Base-by-base conservation (phyloP, 139 green algal genomes). In the Ostreobium quekettii region DNA sequence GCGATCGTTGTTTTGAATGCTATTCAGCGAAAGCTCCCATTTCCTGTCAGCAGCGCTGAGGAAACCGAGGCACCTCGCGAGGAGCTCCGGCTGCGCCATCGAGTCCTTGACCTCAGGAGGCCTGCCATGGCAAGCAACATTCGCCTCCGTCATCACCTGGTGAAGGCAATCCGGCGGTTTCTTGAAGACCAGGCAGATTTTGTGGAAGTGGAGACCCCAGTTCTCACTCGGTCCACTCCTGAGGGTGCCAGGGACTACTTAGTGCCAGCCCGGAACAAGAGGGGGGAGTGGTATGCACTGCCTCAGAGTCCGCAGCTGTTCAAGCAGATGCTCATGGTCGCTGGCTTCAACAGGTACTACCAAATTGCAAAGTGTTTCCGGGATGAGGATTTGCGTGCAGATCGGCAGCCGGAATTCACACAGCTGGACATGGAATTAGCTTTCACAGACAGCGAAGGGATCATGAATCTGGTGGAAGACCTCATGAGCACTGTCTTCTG, bases 271-370 rank as follows among this genome's bases (percentile, higher is more conserved):
- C 71, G 87, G 69, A 78, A 59, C 48, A 75, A 88, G 58, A 71
- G 80, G 2, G 91, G 90, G 0, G 74, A 83, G 30, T 97, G 83
- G 75, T 99, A 97, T 76, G 94, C 94, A 24, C 83, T 99, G 60
- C 93, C 94, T 1, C 94, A 99, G 79, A 91, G 77, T 49, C 94
- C 94, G 2, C 94, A 99, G 84, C 86, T 99, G 33, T 98, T 97
- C 83, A 99, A 96, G 82, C 94, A 99, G 82, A 90, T 99, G 89
- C 88, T 99, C n/a, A 96, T 96, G 87, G 89, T 95, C 48, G 75
- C 89, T 6, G 94, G 94, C 15, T 83, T 92, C n/a, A 93, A 99
- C 78, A 64, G 91, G 61, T 71, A 71, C 36, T 76, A 58, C 22
- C 79, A 87, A 76, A 77, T 92, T 15, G 86, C 88, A 7, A 77